These are phyloP conservation scores for Inonotus hispidus DNA, from an alignment of 1,284 basidiomycete genomes.

Conservation along the genomic window DNA sequence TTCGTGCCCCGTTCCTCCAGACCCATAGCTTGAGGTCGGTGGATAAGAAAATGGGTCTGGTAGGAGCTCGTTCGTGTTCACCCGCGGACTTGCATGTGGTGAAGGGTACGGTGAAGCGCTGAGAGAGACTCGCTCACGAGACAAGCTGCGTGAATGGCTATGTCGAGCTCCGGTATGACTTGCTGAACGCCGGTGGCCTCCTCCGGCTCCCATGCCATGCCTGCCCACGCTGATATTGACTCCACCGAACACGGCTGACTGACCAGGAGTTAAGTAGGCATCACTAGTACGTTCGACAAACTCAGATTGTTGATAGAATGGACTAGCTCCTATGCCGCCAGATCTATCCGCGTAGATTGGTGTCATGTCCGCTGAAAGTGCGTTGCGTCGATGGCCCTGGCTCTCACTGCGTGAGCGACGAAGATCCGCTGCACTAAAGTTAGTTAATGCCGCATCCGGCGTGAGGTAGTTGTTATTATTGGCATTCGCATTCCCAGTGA, in stretches of 20 bases:
- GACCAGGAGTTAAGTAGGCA: constrained; percentile 9
- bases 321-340: constrained; percentile 47
- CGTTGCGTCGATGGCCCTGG: constrained; percentile 38
- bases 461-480: constrained; percentile 40
- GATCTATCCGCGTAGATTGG: constrained; percentile 27
- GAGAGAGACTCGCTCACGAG: constrained; percentile 26
- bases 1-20: constrained; percentile 20
- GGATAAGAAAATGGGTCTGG: constrained; percentile 21
- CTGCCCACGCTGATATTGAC: not conserved
- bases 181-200: constrained; percentile 46
- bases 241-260: not conserved
- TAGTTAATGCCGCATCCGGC: constrained; percentile 30
- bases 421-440: constrained; percentile 25
- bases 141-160: constrained; percentile 28
- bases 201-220: not conserved
- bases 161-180: constrained; percentile 41
- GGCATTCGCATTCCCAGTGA: not conserved
- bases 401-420: constrained; percentile 56
- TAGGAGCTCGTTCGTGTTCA: constrained; percentile 24
- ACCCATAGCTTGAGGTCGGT: not conserved
- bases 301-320: constrained; percentile 34
- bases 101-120: constrained; percentile 51
- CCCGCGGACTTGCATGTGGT: constrained; percentile 44
- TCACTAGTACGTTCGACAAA: constrained; percentile 32
- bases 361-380: constrained; percentile 19